phyloP scores from a whole-genome alignment of 495 filamentous ascomycete genomes.

The Endocarpon pusillum region DNA sequence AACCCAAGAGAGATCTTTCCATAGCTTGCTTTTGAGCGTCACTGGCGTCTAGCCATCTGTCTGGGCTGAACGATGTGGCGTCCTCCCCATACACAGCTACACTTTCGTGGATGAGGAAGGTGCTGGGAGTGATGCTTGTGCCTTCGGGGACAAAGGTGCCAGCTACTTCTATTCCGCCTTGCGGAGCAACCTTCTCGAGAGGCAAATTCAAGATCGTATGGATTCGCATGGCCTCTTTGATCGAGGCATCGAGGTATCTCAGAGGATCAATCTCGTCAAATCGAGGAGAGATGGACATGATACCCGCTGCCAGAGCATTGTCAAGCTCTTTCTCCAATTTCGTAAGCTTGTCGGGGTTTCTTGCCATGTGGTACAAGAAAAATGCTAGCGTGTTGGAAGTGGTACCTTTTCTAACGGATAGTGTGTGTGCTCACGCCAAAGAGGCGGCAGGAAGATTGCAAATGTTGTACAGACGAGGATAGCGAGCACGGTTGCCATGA shows the following conservation, averaged over 20 bases:
- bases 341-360: slow-evolving; percentile 17
- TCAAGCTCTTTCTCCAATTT: slow-evolving; percentile 30
- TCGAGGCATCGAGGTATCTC: slow-evolving; percentile 52
- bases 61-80: slow-evolving; percentile 26
- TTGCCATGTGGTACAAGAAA: slow-evolving; percentile 33
- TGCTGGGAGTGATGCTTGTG: slow-evolving; percentile 42
- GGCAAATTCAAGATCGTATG: slow-evolving; percentile 45
- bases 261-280: too few relatives aligned
- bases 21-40: slow-evolving; percentile 12
- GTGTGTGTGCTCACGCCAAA: too few relatives aligned
- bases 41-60: slow-evolving; percentile 30
- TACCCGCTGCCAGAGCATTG: too few relatives aligned
- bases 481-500: too few relatives aligned
- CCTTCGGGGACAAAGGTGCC: slow-evolving; percentile 31
- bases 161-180: slow-evolving; percentile 31
- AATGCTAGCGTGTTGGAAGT: slow-evolving; percentile 32
- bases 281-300: too few relatives aligned
- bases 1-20: slow-evolving; percentile 21
- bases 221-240: slow-evolving; percentile 52
- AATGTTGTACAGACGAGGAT: too few relatives aligned
- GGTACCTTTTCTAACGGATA: too few relatives aligned
- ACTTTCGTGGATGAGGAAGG: slow-evolving; percentile 21
- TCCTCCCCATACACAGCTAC: slow-evolving; percentile 25
- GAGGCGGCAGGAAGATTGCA: too few relatives aligned
- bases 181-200: slow-evolving; percentile 47